A percentile compares a stretch with the other conserved stretches of the same genome.
phyloP scores from a whole-genome alignment of 169 alveolate genomes.

The Plasmodium ovale region DNA sequence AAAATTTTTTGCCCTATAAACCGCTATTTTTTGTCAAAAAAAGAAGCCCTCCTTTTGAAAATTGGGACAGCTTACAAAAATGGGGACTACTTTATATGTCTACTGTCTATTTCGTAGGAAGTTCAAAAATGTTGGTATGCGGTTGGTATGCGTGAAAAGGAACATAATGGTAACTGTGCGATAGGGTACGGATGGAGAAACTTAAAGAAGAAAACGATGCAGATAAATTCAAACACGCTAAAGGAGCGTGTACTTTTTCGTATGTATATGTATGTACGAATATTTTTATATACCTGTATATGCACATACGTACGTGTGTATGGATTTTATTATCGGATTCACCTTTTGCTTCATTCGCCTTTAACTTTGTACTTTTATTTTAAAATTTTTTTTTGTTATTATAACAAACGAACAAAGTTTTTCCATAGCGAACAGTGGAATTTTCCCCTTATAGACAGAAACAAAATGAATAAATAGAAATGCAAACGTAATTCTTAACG shows the following conservation, averaged over 20 bases:
- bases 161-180: neutral
- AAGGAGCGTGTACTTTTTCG: neutral
- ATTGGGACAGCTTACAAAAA: no score
- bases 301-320: neutral
- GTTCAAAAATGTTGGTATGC: neutral
- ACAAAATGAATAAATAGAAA: no score
- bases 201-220: neutral
- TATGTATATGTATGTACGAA: neutral
- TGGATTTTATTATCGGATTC: neutral
- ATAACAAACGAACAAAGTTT: no score
- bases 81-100: constrained; percentile 5
- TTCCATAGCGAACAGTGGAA: no score
- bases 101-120: neutral
- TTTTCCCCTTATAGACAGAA: no score
- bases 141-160: no score
- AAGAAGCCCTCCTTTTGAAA: neutral
- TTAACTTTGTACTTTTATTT: no score
- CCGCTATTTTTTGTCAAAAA: neutral
- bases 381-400: no score
- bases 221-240: neutral
- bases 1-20: neutral
- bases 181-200: neutral
- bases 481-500: no score
- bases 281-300: neutral
- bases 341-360: neutral